Evolutionary conservation across 345 rosid species (phyloP), one percentile per base, ranked within the genome.

Genomic region (Diplotaxis tenuifolia): DNA sequence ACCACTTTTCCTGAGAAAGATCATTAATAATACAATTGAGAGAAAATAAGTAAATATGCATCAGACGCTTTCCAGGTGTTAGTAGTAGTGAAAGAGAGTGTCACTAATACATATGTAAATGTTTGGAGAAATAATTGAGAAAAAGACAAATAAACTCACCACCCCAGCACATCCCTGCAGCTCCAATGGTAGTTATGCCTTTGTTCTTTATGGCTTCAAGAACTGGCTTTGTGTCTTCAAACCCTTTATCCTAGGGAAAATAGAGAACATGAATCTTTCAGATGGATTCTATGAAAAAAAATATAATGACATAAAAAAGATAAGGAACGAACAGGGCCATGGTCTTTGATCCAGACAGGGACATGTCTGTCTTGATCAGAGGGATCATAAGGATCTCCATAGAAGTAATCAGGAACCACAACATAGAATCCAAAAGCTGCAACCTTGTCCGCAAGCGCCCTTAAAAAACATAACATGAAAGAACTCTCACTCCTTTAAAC

Each of bases 391-490:
- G 92, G 88, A 70, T 90, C 89, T 31, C 86, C 90, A 62, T 59
- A 40, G 15, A 90, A 58, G 80, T 78, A 88, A 68, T 90, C 94
- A 38, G 94, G 96, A 75, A 84, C 90, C 34, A 78, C 92, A 75
- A 84, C 96, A 75, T 74, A 86, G 80, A 69, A 87, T 56, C 96
- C 96, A 73, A 85, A 81, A 49, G 84, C 89, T 31, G 94, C 94
- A 77, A 88, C 83, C 82, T 91, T 88, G 79, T 88, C 92, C 2
- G 96, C 96, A 7, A 91, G 86, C 42, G 86, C 82, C 85, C 94
- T 86, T 61, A 58, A 16, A 42, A 58, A 21, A 42, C 55, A 78
- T 7, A 1, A 36, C 11, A 31, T 8, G 28, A 0, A 58, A 57
- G 40, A 29, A 5, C 9, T 29, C 1, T 5, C 34, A 29, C 34